A percentile compares a stretch with the other conserved stretches of the same genome.
These are phyloP conservation scores for Rhodosporidiobolus sp. DNA, from an alignment of 768 basidiomycete species.

Conservation along the genomic window DNA sequence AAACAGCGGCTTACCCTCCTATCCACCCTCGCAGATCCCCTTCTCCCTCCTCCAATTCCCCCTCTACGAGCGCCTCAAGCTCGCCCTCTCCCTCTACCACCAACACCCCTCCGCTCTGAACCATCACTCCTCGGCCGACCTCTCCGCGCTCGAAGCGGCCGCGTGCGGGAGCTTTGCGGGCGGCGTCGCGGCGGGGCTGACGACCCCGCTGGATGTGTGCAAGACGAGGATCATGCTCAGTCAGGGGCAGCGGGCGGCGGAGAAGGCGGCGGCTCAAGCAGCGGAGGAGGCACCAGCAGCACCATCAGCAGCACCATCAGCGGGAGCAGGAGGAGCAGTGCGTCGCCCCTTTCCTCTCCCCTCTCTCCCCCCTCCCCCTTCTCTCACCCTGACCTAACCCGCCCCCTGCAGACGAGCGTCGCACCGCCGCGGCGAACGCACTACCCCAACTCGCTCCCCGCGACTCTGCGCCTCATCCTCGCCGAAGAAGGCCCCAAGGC, in stretches of 20 bases:
- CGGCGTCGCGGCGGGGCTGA: constrained; percentile 79
- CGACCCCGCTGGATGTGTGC: constrained; percentile 92
- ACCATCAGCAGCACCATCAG: not conserved
- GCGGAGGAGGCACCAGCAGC: not conserved
- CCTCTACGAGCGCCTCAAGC: constrained; percentile 82
- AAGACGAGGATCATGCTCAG: constrained; percentile 95
- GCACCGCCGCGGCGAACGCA: constrained; percentile 56
- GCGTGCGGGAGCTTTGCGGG: constrained; percentile 87
- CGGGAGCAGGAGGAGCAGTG: too few species aligned
- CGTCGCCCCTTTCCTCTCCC: not conserved
- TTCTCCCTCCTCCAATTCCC: constrained; percentile 97
- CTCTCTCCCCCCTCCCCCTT: not conserved
- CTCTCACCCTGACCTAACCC: not conserved
- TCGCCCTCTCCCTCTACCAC: constrained; percentile 55
- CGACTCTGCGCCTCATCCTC: constrained; percentile 66
- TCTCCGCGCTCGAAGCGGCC: constrained; percentile 56
- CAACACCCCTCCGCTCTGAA: constrained; percentile 45
- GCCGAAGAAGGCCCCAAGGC: constrained; percentile 66
- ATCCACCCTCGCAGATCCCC: constrained; percentile 64
- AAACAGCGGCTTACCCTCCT: not conserved
- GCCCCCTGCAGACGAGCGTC: not conserved
- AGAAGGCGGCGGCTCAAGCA: too few species aligned
- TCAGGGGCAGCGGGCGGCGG: not conserved
- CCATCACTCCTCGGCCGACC: constrained; percentile 55
- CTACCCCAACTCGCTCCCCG: constrained; percentile 55